phyloP scores from a whole-genome alignment of 768 basidiomycete genomes.

The Calocera viscosa region DNA sequence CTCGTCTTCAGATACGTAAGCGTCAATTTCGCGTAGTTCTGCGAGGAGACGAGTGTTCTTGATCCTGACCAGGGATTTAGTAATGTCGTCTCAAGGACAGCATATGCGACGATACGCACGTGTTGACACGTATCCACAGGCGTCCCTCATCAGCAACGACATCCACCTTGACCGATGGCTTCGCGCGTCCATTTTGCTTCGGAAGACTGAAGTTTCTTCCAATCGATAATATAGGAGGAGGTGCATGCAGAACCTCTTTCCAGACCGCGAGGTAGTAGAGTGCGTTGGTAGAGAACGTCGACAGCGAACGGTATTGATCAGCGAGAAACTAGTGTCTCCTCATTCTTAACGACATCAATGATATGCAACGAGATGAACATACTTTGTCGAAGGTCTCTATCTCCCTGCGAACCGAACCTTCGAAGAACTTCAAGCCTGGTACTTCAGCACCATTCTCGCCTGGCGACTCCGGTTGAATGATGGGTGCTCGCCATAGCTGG shows the following conservation, averaged over 20 bases:
- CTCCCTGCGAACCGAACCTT: conserved; percentile 36
- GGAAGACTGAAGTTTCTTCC: conserved; percentile 40
- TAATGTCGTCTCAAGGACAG: conserved; percentile 5
- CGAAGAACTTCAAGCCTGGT: conserved; percentile 33
- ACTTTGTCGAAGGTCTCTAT: conserved; percentile 34
- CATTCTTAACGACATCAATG: background rate
- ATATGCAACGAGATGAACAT: background rate
- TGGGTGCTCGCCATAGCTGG: background rate
- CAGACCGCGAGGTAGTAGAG: conserved; percentile 72
- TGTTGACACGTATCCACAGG: conserved; percentile 76
- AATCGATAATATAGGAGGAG: conserved; percentile 44
- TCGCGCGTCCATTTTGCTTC: conserved; percentile 25
- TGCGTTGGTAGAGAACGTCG: conserved; percentile 45
- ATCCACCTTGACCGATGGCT: conserved; percentile 52
- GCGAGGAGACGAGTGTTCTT: conserved; percentile 63
- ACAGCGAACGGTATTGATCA: conserved; percentile 8
- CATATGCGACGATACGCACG: conserved; percentile 39
- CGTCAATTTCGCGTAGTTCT: conserved; percentile 77
- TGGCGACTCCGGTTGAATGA: background rate
- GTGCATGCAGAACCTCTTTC: conserved; percentile 58
- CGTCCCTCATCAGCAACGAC: conserved; percentile 63
- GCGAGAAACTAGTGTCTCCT: conserved; percentile 12
- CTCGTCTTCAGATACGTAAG: conserved; percentile 51
- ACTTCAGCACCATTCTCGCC: conserved; percentile 17
- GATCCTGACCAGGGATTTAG: conserved; percentile 35